Evolutionary conservation across 805 yeast genomes (phyloP).

Genomic region (Spathaspora passalidarum): DNA sequence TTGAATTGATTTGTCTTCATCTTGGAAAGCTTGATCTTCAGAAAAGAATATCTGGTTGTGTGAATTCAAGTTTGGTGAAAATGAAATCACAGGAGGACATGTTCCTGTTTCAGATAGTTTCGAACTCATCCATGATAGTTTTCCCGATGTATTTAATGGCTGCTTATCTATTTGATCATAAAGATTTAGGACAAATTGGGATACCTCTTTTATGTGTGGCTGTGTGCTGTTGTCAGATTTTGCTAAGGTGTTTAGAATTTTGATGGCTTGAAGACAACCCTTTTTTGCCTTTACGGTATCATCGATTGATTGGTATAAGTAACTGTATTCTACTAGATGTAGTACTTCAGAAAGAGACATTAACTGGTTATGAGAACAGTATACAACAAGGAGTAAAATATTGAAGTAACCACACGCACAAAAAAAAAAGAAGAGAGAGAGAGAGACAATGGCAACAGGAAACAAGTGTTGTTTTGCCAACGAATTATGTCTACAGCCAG

Average conservation of each 20-base stretch:
- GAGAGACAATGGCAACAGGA: neutral
- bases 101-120: conserved; percentile 9
- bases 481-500: neutral
- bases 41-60: conserved; percentile 6
- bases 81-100: conserved; percentile 21
- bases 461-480: neutral
- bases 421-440: neutral
- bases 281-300: conserved; percentile 14
- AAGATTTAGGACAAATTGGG: conserved; percentile 17
- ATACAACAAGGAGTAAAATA: neutral
- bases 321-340: conserved; percentile 14
- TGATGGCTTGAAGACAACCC: conserved; percentile 21
- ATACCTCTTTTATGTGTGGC: conserved; percentile 11
- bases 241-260: conserved; percentile 18
- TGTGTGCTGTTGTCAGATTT: conserved; percentile 7
- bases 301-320: conserved; percentile 14
- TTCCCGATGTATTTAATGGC: conserved; percentile 11
- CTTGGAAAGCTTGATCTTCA: neutral
- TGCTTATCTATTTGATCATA: conserved; percentile 16
- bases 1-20: conserved; percentile 5
- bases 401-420: neutral
- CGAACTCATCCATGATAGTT: conserved; percentile 28
- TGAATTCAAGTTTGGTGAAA: conserved; percentile 11
- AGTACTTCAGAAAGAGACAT: neutral
- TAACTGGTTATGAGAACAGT: neutral